Evolutionary conservation across 805 yeast species (phyloP), one percentile per base, ranked within the genome.

Genomic region (Lipomyces mesembrius): DNA sequence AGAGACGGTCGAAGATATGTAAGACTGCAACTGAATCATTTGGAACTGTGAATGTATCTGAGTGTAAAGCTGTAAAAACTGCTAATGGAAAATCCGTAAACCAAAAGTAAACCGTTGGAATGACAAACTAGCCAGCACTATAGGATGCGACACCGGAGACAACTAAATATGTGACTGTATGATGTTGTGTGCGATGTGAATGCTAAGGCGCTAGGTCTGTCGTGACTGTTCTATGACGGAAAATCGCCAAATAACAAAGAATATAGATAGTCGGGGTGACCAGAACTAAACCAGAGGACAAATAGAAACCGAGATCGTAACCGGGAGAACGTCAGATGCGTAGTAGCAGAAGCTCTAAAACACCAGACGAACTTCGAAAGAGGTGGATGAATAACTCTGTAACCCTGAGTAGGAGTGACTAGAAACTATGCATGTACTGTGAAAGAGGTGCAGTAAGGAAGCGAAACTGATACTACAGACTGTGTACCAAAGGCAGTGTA

Each of bases 231-330:
- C 5, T 49, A 59, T 34, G 58, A 59, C 17, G 32, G 14, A 22
- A 12, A 29, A 25, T 22, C 35, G 46, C 27, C 25, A 35, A 29
- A 25, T 37, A 34, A 34, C 17, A 11, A 57, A 32, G 22, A 43
- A 43, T 43, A 43, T 43, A n/a, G 29, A 54, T 55, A 64, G 71
- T 65, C 71, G 39, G 66, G 35, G 71, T 64, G 71, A 65, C 71
- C 71, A 53, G 71, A 51, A 61, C 71, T 53, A 57, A 60, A 46
- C 65, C 69, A 53, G 52, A 49, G 53, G 29, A n/a, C 63, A 49
- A 39, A 55, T 20, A 14, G 55, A 37, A 60, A 52, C 64, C 63
- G 60, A 63, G 58, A 57, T 64, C 55, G 57, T 29, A 22, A 51
- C 55, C 51, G 56, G n/a, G 55, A 46, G 63, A 49, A 58, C 46